phyloP scores from a whole-genome alignment of 2,329 filamentous ascomycete genomes.

The Botrytis tulipae region DNA sequence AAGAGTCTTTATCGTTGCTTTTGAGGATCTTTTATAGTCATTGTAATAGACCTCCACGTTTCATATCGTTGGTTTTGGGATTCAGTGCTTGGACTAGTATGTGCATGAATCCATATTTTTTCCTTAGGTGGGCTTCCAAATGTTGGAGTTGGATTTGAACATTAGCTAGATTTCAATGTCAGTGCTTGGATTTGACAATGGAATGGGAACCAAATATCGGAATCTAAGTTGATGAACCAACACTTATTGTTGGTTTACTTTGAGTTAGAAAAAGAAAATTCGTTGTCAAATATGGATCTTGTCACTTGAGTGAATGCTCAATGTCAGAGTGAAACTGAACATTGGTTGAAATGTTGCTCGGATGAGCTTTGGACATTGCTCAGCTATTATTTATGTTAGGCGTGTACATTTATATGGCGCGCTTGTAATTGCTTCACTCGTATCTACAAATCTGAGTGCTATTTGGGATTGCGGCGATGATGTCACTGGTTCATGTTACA shows the following conservation, averaged over 20 bases:
- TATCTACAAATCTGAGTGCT: not conserved
- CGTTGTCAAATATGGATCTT: not conserved
- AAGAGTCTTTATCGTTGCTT: not conserved
- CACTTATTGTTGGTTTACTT: not conserved
- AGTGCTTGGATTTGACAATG: not conserved
- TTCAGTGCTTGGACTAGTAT: not conserved
- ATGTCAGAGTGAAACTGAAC: not conserved
- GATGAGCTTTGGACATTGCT: not conserved
- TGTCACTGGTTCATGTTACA: not conserved
- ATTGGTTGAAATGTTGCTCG: not conserved
- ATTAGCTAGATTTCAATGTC: not conserved
- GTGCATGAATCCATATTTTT: not conserved
- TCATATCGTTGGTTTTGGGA: not conserved
- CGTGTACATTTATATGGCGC: no score
- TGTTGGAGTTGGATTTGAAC: not conserved
- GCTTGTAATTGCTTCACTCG: no score
- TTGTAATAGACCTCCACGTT: not conserved
- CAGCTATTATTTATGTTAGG: no score
- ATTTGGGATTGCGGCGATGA: not conserved
- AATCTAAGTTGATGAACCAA: not conserved
- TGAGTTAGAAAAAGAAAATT: not conserved
- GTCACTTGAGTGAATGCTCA: rapidly evolving
- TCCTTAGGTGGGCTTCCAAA: not conserved
- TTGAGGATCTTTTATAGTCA: not conserved
- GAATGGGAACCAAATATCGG: no score